Evolutionary conservation across 306 rosid species (phyloP).

Genomic region (Castanopsis chinensis): DNA sequence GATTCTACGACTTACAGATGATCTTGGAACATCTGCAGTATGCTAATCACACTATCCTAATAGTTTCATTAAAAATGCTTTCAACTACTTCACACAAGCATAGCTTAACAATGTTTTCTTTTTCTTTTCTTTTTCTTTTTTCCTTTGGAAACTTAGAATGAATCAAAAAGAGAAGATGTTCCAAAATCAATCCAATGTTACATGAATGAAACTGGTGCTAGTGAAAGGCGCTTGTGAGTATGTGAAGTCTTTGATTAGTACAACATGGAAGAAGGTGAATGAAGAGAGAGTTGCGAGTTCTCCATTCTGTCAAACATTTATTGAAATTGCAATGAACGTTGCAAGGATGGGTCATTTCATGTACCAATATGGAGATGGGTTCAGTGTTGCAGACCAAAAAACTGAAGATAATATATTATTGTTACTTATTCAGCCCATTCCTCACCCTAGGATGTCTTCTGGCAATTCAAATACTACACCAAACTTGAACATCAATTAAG

Average conservation of each 20-base stretch:
- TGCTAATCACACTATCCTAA: not conserved
- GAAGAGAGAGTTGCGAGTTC: not conserved
- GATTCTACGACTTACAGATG: constrained; percentile 24
- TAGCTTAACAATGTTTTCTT: not conserved
- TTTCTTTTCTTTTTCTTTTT: not conserved
- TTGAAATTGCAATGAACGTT: not conserved
- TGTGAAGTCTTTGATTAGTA: constrained; percentile 1
- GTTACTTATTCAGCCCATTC: constrained; percentile 1
- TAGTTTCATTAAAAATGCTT: not conserved
- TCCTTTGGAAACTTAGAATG: not conserved
- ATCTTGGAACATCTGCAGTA: constrained; percentile 17
- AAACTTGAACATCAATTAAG: no score
- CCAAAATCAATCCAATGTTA: constrained; percentile 22
- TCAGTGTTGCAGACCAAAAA: not conserved
- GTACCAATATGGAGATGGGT: constrained; percentile 11
- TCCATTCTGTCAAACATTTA: not conserved
- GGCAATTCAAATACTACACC: no score
- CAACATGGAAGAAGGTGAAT: constrained; percentile 15
- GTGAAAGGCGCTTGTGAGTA: constrained; percentile 4
- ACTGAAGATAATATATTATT: constrained; percentile 1
- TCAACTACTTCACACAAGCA: not conserved
- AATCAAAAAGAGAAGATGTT: constrained; percentile 17
- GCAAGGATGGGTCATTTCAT: constrained; percentile 13
- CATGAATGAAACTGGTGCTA: constrained; percentile 16
- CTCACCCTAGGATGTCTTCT: not conserved